Percentiles rank a stretch among this genome's conserved stretches.
phyloP scores from a whole-genome alignment of 176 grass and related monocot species.

The Ensete glaucum region DNA sequence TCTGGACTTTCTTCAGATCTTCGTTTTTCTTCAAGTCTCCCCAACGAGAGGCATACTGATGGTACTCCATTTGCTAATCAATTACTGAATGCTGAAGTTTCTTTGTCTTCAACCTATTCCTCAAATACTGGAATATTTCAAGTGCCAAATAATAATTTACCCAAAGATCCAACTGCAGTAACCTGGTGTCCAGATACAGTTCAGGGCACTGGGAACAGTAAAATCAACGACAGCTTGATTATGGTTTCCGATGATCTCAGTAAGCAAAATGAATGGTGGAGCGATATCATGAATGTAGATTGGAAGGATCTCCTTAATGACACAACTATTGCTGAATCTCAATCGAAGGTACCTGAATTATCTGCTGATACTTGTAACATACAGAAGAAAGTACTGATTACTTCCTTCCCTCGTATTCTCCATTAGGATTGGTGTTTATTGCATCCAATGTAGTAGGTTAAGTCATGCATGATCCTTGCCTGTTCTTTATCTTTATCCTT shows the following conservation, averaged over 20 bases:
- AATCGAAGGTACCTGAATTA: slow-evolving; percentile 40
- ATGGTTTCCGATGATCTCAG: slow-evolving; percentile 40
- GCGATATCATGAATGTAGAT: slow-evolving; percentile 65
- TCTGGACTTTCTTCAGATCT: slow-evolving; percentile 28
- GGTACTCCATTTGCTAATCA: slow-evolving; percentile 18
- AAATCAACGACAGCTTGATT: slow-evolving; percentile 24
- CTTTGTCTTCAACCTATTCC: slow-evolving; percentile 14
- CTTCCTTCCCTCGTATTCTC: background rate
- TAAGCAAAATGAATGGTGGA: slow-evolving; percentile 78
- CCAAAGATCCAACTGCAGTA: slow-evolving; percentile 23
- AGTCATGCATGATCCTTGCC: too few relatives aligned
- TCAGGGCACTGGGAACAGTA: slow-evolving; percentile 28
- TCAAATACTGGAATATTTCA: slow-evolving; percentile 11
- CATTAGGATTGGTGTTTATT: background rate
- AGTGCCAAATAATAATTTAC: slow-evolving; percentile 16
- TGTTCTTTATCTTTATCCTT: too few relatives aligned
- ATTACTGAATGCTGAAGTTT: slow-evolving; percentile 16
- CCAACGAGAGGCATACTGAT: slow-evolving; percentile 13
- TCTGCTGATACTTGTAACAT: background rate
- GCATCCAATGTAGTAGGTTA: background rate
- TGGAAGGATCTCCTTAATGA: slow-evolving; percentile 77
- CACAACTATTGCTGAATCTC: slow-evolving; percentile 35
- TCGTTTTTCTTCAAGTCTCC: slow-evolving; percentile 18
- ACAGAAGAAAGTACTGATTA: background rate
- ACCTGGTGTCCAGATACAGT: slow-evolving; percentile 35